Base-by-base conservation (phyloP, 768 basidiomycete genomes). In the Pholiota conissans region DNA sequence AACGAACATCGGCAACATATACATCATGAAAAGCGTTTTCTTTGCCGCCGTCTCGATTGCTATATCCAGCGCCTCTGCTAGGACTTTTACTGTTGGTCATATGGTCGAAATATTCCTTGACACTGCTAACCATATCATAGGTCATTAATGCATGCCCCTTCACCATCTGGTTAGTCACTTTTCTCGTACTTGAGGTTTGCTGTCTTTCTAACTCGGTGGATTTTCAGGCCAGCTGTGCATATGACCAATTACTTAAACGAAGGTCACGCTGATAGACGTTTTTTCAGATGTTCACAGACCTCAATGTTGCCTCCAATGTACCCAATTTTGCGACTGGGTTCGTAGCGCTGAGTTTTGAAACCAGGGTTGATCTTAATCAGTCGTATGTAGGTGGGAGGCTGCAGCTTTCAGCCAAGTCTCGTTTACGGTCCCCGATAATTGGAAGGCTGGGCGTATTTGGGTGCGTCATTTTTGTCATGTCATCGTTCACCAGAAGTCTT, bases 71-170 rank as follows among this genome's bases (percentile, higher is more conserved):
- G 71, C 73, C 37, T 68, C 73, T n/a, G 83, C 78, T 40, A 80
- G 86, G 30, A 86, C 81, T 26, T 79, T 89, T 60, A 84, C 80
- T 0, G 83, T 84, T 48, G 13, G 71, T 62, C 48, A 42, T 11
- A 10, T 28, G 6, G 28, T 37, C 27, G 3, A n/a, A 42, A 24
- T 28, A 2, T 45, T 26, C 5, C 26, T 40, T 55, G 32, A 34
- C 34, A 26, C 51, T 22, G 11, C 49, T 51, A 26, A 18, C 14
- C 49, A 18, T 24, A 13, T 28, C 10, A 22, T 39, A 77, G 76
- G 80, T 84, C 24, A 75, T 76, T 64, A 89, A 89, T 71, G 76
- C 71, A 2, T 89, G 87, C 64, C 79, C 85, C 0, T 89, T 86
- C 70, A 89, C 86, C 3, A 78, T 89, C 58, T 89, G 87, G 87